phyloP scores from a whole-genome alignment of 257 asterid genomes.

The Verbena officinalis region DNA sequence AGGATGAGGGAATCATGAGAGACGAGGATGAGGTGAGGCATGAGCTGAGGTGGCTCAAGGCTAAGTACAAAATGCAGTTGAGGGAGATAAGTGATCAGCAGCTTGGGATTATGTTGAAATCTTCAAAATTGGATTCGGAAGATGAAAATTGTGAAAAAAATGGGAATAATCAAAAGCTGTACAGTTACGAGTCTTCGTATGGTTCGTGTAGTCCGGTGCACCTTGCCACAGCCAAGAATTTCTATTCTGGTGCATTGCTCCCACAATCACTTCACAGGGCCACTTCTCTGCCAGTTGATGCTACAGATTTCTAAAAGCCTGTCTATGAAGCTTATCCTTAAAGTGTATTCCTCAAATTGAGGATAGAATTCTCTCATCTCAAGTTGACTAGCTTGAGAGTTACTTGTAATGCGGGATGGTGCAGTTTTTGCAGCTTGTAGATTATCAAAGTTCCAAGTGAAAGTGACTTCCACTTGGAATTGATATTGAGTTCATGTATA shows the following conservation, averaged over 20 bases:
- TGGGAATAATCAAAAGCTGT: conserved; percentile 29
- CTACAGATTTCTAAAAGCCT: conserved; percentile 51
- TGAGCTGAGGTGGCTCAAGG: conserved; percentile 73
- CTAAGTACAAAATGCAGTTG: conserved; percentile 59
- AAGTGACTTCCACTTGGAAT: conserved; percentile 25
- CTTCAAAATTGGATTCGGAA: conserved; percentile 19
- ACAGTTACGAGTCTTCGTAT: conserved; percentile 42
- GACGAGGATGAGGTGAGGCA: conserved; percentile 44
- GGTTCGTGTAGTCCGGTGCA: conserved; percentile 57
- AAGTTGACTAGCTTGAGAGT: conserved; percentile 11
- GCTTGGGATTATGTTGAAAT: conserved; percentile 35
- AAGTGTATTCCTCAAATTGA: background rate
- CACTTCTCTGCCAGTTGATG: conserved; percentile 69
- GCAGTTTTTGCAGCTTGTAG: conserved; percentile 34
- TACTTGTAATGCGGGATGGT: conserved; percentile 26
- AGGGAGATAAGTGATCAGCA: conserved; percentile 54
- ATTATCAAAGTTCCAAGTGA: conserved; percentile 35
- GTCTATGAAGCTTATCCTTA: conserved; percentile 3
- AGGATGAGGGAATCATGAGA: conserved; percentile 18
- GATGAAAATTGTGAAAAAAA: conserved; percentile 31
- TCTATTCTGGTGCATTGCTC: conserved; percentile 47
- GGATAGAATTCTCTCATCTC: background rate
- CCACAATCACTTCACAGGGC: conserved; percentile 62
- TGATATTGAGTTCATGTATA: conserved; percentile 35
- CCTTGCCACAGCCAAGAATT: conserved; percentile 55